These are phyloP conservation scores for Cystobasidiaceae sp. DNA, from an alignment of 1,284 basidiomycete species.

Conservation along the genomic window DNA sequence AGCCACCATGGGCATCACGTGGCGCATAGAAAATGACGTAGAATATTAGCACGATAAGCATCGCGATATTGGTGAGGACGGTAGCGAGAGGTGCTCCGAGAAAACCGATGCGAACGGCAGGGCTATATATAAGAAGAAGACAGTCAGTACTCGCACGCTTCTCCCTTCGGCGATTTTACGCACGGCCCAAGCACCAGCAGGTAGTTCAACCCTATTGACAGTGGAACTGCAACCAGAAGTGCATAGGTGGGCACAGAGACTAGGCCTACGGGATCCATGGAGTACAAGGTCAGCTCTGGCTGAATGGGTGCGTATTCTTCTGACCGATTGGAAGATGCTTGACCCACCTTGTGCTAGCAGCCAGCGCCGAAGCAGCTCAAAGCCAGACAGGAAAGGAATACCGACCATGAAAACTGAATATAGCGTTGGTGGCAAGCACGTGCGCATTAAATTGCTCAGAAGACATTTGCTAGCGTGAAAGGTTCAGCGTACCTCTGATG, in stretches of 20 bases:
- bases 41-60: not conserved
- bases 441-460: too few species aligned
- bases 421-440: too few species aligned
- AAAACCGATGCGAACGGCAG: slow-evolving; percentile 1
- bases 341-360: slow-evolving; percentile 15
- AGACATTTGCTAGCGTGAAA: too few species aligned
- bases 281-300: not conserved
- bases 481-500: not conserved
- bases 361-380: slow-evolving; percentile 15
- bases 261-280: not conserved
- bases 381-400: slow-evolving; percentile 14
- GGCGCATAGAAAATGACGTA: slow-evolving; percentile 7
- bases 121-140: not conserved
- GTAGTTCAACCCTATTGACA: slow-evolving; percentile 1
- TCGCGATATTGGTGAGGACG: slow-evolving; percentile 11
- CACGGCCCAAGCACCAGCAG: slow-evolving; percentile 3
- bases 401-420: slow-evolving; percentile 10
- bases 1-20: slow-evolving; percentile 7
- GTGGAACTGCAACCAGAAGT: slow-evolving; percentile 1
- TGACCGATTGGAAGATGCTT: not conserved
- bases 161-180: not conserved
- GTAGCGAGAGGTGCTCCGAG: slow-evolving; percentile 16
- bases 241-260: slow-evolving; percentile 13
- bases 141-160: not conserved
- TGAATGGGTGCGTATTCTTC: too few species aligned